phyloP scores from a whole-genome alignment of 2,329 filamentous ascomycete species.

The Colletotrichum gloeosporioides region DNA sequence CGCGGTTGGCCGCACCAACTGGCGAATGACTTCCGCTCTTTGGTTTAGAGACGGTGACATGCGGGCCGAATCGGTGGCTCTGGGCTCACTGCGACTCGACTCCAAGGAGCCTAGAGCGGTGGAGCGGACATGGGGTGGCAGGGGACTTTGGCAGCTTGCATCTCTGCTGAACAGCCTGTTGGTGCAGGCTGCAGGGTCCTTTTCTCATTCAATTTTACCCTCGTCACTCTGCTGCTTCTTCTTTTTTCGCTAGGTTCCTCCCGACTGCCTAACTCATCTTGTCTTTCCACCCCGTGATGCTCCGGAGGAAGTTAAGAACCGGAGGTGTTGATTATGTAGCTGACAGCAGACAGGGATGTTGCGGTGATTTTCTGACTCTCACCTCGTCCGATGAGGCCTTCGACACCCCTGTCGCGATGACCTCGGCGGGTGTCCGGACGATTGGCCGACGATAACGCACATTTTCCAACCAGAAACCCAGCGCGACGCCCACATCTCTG shows the following conservation, averaged over 20 bases:
- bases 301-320: neutral
- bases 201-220: neutral
- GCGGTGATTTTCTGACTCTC: neutral
- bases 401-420: constrained; percentile 2
- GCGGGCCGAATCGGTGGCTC: constrained; percentile 18
- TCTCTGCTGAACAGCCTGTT: neutral
- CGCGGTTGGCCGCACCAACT: neutral
- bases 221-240: neutral
- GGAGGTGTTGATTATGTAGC: neutral
- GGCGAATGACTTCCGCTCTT: neutral
- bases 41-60: neutral
- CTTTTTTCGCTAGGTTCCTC: neutral
- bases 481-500: constrained; percentile 1
- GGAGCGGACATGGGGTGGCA: neutral
- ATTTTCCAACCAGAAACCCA: neutral
- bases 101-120: constrained; percentile 3
- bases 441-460: constrained; percentile 16
- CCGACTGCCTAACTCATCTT: neutral
- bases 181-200: neutral
- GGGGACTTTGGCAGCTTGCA: neutral
- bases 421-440: constrained; percentile 1
- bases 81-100: neutral
- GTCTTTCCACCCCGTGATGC: neutral
- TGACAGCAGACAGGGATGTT: neutral
- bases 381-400: neutral